Percentiles rank a stretch among this genome's conserved stretches.
Evolutionary conservation across 352 stramenopile genomes (phyloP).

Genomic region (Phytophthora pseudosyringae): DNA sequence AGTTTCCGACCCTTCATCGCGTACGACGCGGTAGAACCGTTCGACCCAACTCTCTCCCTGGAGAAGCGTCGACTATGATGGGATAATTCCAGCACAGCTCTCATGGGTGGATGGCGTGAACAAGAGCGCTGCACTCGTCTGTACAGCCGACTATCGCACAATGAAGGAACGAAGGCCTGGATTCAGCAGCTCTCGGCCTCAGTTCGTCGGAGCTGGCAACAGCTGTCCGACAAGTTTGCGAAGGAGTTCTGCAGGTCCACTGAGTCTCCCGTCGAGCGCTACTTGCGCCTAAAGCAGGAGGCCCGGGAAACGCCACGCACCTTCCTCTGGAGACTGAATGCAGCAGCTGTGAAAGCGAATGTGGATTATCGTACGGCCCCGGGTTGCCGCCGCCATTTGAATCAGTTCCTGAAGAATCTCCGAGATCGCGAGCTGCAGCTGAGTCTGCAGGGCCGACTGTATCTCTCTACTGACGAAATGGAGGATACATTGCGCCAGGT

Average conservation of each 20-base stretch:
- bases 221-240: background rate
- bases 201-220: background rate
- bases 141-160: slow-evolving; percentile 4
- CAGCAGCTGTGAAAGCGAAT: background rate
- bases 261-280: background rate
- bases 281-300: background rate
- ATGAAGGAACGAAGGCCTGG: slow-evolving; percentile 5
- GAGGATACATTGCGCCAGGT: background rate
- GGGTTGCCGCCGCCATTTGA: background rate
- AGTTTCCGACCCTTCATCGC: slow-evolving; percentile 2
- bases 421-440: background rate
- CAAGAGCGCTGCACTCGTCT: slow-evolving; percentile 3
- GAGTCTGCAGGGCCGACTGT: background rate
- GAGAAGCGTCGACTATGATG: slow-evolving; percentile 10
- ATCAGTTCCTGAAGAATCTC: slow-evolving; percentile 14
- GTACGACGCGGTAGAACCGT: slow-evolving; percentile 3
- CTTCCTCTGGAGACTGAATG: slow-evolving; percentile 8
- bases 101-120: slow-evolving; percentile 9
- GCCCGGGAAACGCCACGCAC: background rate
- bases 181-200: background rate
- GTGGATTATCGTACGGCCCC: background rate
- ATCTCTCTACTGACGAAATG: background rate
- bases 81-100: slow-evolving; percentile 5
- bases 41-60: background rate
- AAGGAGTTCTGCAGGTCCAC: slow-evolving; percentile 9